These are phyloP conservation scores for Penicillium vulpinum DNA, from an alignment of 2,329 filamentous ascomycete genomes.

Conservation along the genomic window DNA sequence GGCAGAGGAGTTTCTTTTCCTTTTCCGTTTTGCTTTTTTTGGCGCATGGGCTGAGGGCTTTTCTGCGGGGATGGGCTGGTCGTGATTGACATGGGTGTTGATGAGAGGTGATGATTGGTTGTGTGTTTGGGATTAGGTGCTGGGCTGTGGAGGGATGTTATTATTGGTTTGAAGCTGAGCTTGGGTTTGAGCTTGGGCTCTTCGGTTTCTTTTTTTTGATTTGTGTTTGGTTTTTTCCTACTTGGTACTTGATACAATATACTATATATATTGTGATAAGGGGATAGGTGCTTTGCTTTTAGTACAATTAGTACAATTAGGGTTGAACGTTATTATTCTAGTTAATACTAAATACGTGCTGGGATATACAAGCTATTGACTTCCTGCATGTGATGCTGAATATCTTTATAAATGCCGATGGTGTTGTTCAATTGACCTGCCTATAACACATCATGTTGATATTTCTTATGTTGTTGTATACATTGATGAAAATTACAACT, in stretches of 20 bases:
- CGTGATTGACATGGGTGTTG: too few species aligned
- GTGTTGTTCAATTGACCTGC: neutral
- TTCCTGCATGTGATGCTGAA: neutral
- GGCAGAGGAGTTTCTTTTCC: neutral
- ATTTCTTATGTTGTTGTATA: neutral
- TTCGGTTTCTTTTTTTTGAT: too few species aligned
- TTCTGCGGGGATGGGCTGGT: constrained; percentile 1
- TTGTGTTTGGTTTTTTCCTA: too few species aligned
- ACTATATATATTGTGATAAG: neutral
- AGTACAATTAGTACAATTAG: too few species aligned
- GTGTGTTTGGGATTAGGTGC: neutral
- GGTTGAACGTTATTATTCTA: neutral
- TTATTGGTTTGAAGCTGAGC: neutral
- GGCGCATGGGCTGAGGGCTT: neutral
- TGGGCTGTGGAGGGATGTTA: neutral
- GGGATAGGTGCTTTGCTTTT: neutral
- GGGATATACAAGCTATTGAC: neutral
- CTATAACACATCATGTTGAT: neutral
- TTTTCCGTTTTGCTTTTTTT: neutral
- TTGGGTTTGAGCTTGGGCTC: constrained; percentile 5
- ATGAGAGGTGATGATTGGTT: neutral
- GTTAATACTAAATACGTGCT: too few species aligned
- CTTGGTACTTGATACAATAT: too few species aligned
- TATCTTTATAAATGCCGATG: neutral
- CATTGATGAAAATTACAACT: neutral